Conservation (phyloP, 2,329 filamentous ascomycete genomes). For the Bipolaris sorokiniana region DNA sequence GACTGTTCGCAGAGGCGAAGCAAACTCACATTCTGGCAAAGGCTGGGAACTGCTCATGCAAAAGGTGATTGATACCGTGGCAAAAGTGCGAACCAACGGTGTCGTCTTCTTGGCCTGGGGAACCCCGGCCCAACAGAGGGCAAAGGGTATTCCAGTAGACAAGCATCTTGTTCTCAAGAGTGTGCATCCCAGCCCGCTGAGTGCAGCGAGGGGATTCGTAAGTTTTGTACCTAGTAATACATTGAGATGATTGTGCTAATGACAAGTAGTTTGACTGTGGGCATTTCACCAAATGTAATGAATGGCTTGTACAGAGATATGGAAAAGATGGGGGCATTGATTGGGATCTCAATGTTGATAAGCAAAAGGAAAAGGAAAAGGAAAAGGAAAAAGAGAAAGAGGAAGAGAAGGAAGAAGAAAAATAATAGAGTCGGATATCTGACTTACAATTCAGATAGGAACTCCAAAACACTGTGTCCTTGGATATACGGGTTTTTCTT, state of each 20-base stretch:
- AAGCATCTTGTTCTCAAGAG: conserved; percentile 83
- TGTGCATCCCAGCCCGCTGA: conserved; percentile 93
- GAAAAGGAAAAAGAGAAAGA: conserved; percentile 21
- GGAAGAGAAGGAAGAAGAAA: conserved; percentile 51
- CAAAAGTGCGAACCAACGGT: conserved; percentile 74
- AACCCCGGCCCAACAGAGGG: conserved; percentile 78
- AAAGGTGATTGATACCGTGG: conserved; percentile 85
- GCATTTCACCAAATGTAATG: conserved; percentile 82
- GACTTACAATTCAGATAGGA: not conserved
- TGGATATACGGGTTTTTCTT: not conserved
- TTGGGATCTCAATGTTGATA: conserved; percentile 72
- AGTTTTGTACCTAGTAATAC: conserved; percentile 39
- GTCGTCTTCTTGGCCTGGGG: conserved; percentile 98
- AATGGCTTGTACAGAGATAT: conserved; percentile 81
- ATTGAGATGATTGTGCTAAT: conserved; percentile 39
- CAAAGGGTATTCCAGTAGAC: conserved; percentile 72
- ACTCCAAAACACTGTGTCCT: not conserved
- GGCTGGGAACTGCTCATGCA: conserved; percentile 97
- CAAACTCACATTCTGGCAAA: conserved; percentile 81
- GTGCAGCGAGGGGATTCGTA: conserved; percentile 78
- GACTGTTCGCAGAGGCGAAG: conserved; percentile 87
- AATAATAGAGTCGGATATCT: not conserved
- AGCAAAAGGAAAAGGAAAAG: conserved; percentile 52
- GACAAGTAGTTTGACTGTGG: conserved; percentile 69
- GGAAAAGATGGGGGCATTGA: conserved; percentile 82